Conservation (phyloP, 192 early-diverging fungal genomes). For the Linnemannia schmuckeri region DNA sequence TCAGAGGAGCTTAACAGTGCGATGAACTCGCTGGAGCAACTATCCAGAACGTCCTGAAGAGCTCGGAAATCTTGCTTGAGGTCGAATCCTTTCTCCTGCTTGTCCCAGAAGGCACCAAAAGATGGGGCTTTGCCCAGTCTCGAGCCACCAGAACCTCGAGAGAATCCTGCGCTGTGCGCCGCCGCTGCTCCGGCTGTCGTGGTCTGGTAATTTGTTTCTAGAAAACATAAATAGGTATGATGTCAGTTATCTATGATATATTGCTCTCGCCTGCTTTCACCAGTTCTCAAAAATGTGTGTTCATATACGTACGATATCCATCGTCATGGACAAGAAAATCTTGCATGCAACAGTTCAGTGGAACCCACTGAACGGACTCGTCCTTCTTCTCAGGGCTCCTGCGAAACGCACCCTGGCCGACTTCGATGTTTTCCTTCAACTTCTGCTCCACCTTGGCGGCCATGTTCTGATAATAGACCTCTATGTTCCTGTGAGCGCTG, state of each 20-base stretch:
- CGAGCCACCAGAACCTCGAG: constrained; percentile 12
- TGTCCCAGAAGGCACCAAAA: constrained; percentile 36
- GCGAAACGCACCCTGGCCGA: constrained; percentile 45
- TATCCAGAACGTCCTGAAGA: constrained; percentile 23
- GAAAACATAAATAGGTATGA: neutral
- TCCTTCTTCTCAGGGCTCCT: constrained; percentile 52
- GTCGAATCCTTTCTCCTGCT: constrained; percentile 39
- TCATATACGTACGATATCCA: constrained; percentile 23
- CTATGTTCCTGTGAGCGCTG: constrained; percentile 42
- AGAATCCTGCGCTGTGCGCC: constrained; percentile 38
- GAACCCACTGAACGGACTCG: constrained; percentile 43
- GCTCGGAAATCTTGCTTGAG: constrained; percentile 35
- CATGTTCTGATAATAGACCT: constrained; percentile 43
- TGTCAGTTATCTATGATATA: neutral
- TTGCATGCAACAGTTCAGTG: constrained; percentile 47
- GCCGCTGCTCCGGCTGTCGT: constrained; percentile 47
- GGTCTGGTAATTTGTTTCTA: constrained; percentile 46
- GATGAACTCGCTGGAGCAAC: constrained; percentile 18
- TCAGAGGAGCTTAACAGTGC: constrained; percentile 3
- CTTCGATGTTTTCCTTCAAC: constrained; percentile 37
- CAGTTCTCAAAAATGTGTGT: neutral
- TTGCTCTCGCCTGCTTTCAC: no score
- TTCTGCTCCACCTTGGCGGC: constrained; percentile 35
- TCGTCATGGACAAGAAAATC: constrained; percentile 46
- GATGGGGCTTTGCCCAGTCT: constrained; percentile 10